These are phyloP conservation scores for Salix udensis DNA, from an alignment of 345 rosid genomes.

Conservation along the genomic window DNA sequence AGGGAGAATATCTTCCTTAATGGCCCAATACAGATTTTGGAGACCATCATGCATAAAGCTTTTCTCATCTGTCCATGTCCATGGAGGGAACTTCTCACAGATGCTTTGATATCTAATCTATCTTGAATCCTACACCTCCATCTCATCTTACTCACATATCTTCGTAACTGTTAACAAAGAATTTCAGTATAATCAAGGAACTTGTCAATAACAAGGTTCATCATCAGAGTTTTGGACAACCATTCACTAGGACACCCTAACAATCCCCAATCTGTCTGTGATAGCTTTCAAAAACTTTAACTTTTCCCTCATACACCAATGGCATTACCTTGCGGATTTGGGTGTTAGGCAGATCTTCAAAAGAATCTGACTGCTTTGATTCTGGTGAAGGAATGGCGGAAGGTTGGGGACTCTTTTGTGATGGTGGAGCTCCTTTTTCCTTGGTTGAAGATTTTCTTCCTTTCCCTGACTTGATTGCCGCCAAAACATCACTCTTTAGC, in stretches of 20 bases:
- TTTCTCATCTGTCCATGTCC: no score
- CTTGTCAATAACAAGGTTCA: neutral
- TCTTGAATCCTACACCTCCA: no score
- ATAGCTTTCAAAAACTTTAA: neutral
- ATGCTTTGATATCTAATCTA: no score
- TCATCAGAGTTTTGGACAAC: neutral
- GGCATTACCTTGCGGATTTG: slow-evolving; percentile 95
- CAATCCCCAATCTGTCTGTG: neutral
- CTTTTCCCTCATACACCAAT: neutral
- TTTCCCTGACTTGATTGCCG: slow-evolving; percentile 78
- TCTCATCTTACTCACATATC: no score
- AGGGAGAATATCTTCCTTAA: no score
- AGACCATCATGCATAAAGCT: no score
- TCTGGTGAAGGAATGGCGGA: slow-evolving; percentile 32
- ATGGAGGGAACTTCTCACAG: no score
- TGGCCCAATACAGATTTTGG: no score
- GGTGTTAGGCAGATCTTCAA: slow-evolving; percentile 82
- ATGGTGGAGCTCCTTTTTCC: slow-evolving; percentile 42
- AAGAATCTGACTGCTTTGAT: slow-evolving; percentile 51
- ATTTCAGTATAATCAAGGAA: neutral
- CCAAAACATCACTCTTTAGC: slow-evolving; percentile 78
- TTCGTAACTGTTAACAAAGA: neutral
- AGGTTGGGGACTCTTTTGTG: slow-evolving; percentile 32
- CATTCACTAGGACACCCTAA: neutral
- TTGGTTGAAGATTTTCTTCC: slow-evolving; percentile 33